A percentile compares a stretch with the other conserved stretches of the same genome.
Evolutionary conservation across 2,329 filamentous ascomycete species (phyloP).

Genomic region (Fusarium hostae): DNA sequence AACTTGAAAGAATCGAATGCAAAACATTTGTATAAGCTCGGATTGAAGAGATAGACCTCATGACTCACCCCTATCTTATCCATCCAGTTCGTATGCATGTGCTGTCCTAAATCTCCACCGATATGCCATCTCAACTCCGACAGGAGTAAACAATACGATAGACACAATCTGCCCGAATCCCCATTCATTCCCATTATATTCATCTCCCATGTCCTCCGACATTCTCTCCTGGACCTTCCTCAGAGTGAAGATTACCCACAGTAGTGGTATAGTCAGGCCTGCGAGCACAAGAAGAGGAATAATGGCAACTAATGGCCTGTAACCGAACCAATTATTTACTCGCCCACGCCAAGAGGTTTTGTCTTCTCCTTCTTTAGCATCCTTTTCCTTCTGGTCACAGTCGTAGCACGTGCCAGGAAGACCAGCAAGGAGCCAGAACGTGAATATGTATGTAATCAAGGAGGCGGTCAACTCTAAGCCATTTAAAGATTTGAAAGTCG

Average conservation of each 20-base stretch:
- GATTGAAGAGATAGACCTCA: too few species aligned
- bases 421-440: conserved; percentile 26
- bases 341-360: neutral
- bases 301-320: neutral
- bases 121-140: conserved; percentile 35
- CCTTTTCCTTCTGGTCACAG: neutral
- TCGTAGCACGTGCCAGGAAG: conserved; percentile 8
- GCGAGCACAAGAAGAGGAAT: conserved; percentile 10
- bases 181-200: conserved; percentile 23
- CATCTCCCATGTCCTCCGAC: neutral
- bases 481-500: conserved; percentile 3
- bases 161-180: conserved; percentile 42
- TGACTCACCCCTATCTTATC: neutral
- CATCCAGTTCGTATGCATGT: neutral
- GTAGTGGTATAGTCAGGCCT: conserved; percentile 11
- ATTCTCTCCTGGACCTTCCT: conserved; percentile 20
- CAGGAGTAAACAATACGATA: conserved; percentile 37
- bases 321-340: conserved; percentile 8
- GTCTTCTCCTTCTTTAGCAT: neutral
- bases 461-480: conserved; percentile 16
- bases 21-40: too few species aligned
- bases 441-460: conserved; percentile 10
- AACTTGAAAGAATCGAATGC: too few species aligned
- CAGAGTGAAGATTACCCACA: conserved; percentile 20
- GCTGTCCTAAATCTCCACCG: conserved; percentile 20